Base-by-base conservation (phyloP, 106 monocot species). In the Platanthera zijinensis region DNA sequence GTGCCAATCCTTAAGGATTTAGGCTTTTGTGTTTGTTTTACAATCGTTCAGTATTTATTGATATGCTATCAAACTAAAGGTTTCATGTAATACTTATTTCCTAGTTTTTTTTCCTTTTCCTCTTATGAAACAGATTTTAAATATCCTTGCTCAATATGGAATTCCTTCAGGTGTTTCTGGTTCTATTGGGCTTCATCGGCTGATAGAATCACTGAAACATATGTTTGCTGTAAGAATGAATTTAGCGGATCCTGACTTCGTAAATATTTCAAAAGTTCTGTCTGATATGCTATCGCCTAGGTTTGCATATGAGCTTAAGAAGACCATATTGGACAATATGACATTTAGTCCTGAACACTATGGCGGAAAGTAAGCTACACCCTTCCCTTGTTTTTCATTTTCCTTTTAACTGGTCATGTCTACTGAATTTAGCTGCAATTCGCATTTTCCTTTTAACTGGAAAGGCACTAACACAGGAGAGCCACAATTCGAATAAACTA, bases 161-260 rank as follows among this genome's bases (percentile, higher is more conserved):
- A 73, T 87, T 71, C 90, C 90, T 69, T 80, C 83, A 69, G 90
- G 90, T 79, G 86, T 90, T 78, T 83, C 83, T 62, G 94, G 91
- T 17, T 76, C 83, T 11, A 81, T 96, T 51, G 96, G 96, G 57
- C 74, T 93, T 45, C 99, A 99, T 77, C 91, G 90, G 47, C 50
- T 92, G 15, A 81, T 92, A 46, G 94, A 99, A 81, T 84, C 94
- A 51, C 30, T 94, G 75, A 99, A 94, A 84, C 90, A 92, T 85
- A 87, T 99, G 99, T 81, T 99, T 74, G 91, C 90, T 30, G 28
- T 92, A 25, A 69, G 94, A 71, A 99, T 99, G 99, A 83, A 94
- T 72, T 86, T 99, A 12, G 99, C 92, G 5, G 99, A 94, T 71
- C 94, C 99, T 52, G 85, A 86, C 46, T 99, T 92, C 73, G 90